Base-by-base conservation (phyloP, 2,329 filamentous ascomycete genomes). In the Leptoxyphium fumago region DNA sequence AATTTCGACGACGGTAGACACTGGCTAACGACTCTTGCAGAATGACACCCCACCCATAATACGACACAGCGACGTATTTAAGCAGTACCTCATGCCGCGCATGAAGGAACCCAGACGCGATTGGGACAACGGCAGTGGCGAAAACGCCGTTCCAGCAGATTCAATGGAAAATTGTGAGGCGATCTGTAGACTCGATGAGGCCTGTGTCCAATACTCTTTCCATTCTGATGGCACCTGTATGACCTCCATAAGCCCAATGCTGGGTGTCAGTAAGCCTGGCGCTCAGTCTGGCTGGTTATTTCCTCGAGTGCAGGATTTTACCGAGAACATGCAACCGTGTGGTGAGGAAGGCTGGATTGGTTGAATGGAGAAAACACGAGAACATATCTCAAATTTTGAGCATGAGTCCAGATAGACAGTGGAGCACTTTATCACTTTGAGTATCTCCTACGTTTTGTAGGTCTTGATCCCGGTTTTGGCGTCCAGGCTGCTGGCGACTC, bases 121-220 rank as follows among this genome's bases (percentile, higher is more conserved):
- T 30, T 59, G 55, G 55, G 55, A 59, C 42, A 59, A 58, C 26
- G 44, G 50, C 10, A 52, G 51, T 40, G 48, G 50, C 29, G 21
- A 46, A 1, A 48, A 47, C 1, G 48, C 46, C 30, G 39, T n/a
- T 11, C 15, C n/a, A 2, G 40, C 42, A 10, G 36, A 5, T 2
- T 43, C 38, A 15, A 26, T 45, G 8, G 48, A 48, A 2, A 43
- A 41, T 2, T 52, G 50, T 38, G 40, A 38, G 29, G 42, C 39
- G 15, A 38, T 26, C 18, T 53, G 51, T n/a, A 40, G 42, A 11
- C 29, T 11, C 11, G 21, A 44, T 6, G 3, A 15, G 5, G 29
- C 39, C 10, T 53, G 51, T 39, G 46, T 26, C 13, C 51, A 53
- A 43, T 51, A 48, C 29, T 39, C 44, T 21, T 39, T 43, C 8